Base-by-base conservation (phyloP, 2,329 filamentous ascomycete genomes). In the Xylaria sp. region DNA sequence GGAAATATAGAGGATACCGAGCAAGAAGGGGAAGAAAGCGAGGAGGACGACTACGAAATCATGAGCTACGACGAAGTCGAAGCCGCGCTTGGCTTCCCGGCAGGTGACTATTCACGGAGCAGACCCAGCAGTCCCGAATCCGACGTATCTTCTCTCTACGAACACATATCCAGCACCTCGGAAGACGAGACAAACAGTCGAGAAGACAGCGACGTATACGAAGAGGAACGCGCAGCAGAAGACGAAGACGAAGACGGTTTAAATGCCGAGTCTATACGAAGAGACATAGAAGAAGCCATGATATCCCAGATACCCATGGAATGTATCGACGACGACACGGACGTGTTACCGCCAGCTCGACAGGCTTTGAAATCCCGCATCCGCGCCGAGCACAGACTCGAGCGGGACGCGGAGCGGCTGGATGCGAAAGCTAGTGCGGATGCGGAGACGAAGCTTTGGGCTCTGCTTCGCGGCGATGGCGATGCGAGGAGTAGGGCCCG, bases 31-130 rank as follows among this genome's bases (percentile, higher is more conserved):
- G 53, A 66, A 40, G 66, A 59, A 21, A 72, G 76, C n/a, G 59
- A 53, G 18, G 69, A 61, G 18, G 72, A 77, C 1, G 71, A 77
- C 27, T 63, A 61, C 10, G 73, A 73, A 5, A 74, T 75, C 13
- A 80, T 86, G 79, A 71, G 79, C 0, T 85, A 83, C 69, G 78
- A 83, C 18, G 80, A 83, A 35, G 81, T 86, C 9, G 85, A 86
- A 73, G 71, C 73, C 1, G 77, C 76, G 0, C 78, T 87, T 1
- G 79, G 74, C 16, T 68, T 71, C 51, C 67, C 68, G 3, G 37
- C 16, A 21, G 42, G n/a, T 32, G 59, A 51, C 27, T 44, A 25
- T 16, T 25, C 2, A 48, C 48, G 44, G 27, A 51, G 9, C 25
- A 47, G 66, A 25, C 32, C 50, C 40, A 18, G 40, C 27, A 48